These are phyloP conservation scores for Moniliella sp. DNA, from an alignment of 1,284 basidiomycete genomes.

Conservation along the genomic window DNA sequence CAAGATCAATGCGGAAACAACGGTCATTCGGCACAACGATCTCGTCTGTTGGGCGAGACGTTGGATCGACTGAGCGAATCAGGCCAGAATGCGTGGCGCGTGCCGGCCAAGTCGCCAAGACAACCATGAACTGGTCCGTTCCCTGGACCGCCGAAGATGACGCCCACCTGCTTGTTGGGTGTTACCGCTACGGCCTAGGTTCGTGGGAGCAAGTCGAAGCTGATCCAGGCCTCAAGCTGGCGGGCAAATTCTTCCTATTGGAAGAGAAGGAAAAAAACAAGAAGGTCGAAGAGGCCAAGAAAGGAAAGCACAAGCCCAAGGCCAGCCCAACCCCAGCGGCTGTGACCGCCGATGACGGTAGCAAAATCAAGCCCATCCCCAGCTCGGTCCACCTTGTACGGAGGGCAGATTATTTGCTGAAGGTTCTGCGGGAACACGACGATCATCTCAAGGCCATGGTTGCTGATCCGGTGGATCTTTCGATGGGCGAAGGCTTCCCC, in stretches of 20 bases:
- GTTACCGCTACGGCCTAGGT: slow-evolving; percentile 80
- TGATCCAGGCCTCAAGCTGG: slow-evolving; percentile 59
- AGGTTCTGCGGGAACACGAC: no score
- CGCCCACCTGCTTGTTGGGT: slow-evolving; percentile 75
- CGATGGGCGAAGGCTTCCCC: no score
- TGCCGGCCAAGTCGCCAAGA: slow-evolving; percentile 54
- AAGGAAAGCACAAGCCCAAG: slow-evolving; percentile 8
- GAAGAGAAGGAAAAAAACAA: slow-evolving; percentile 18
- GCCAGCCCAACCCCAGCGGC: not conserved
- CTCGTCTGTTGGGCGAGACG: slow-evolving; percentile 54
- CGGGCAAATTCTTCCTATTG: slow-evolving; percentile 91
- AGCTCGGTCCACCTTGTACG: no score
- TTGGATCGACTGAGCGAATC: no score
- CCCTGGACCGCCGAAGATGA: slow-evolving; percentile 85
- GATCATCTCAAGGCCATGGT: no score
- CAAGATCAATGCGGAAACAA: slow-evolving; percentile 92
- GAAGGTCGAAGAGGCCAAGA: slow-evolving; percentile 8
- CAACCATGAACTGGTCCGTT: slow-evolving; percentile 83
- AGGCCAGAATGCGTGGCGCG: slow-evolving; percentile 41
- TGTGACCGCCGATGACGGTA: not conserved
- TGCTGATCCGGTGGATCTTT: no score
- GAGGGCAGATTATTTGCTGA: no score
- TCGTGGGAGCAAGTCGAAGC: slow-evolving; percentile 88
- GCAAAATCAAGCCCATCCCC: no score
- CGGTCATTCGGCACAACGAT: slow-evolving; percentile 69